phyloP scores from a whole-genome alignment of 225 moss, liverwort and hornwort genomes.

The Anthoceros angustus region DNA sequence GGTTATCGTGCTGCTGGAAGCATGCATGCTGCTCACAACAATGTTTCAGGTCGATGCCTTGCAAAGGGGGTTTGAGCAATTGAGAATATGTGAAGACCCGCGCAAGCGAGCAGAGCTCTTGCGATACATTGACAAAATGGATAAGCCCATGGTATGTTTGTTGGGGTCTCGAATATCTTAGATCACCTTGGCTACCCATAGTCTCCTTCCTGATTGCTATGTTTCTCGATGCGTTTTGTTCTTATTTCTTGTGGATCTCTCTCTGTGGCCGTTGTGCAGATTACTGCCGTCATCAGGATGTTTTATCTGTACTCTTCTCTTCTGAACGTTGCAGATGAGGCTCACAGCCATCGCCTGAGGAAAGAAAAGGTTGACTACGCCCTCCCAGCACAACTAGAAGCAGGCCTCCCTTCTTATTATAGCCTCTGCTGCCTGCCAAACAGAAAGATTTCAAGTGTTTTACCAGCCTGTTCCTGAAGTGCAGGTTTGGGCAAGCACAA shows the following conservation, averaged over 20 bases:
- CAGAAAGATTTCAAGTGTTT: no score
- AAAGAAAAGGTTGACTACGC: conserved; percentile 53
- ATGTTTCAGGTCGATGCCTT: conserved; percentile 36
- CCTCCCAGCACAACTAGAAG: background rate
- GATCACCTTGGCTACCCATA: background rate
- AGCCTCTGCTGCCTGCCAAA: background rate
- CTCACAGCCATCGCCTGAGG: conserved; percentile 80
- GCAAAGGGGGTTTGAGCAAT: conserved; percentile 67
- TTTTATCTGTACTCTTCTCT: conserved; percentile 86
- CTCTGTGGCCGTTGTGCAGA: conserved; percentile 22
- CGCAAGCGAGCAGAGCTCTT: conserved; percentile 74
- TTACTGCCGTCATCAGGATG: conserved; percentile 70
- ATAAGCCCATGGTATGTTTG: conserved; percentile 37
- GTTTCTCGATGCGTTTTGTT: no score
- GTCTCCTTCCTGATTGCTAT: background rate
- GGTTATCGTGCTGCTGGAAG: background rate
- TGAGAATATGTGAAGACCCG: conserved; percentile 60
- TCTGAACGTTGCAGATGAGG: conserved; percentile 93
- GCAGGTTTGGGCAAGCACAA: conserved; percentile 88
- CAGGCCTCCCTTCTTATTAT: background rate
- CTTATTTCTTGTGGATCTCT: background rate
- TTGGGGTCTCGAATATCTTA: background rate
- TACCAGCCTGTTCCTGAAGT: background rate
- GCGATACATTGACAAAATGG: conserved; percentile 89
- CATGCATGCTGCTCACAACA: background rate